Evolutionary conservation across 2,329 filamentous ascomycete genomes (phyloP), one percentile per base, ranked within the genome.

Genomic region (Elsinoe ampelina): DNA sequence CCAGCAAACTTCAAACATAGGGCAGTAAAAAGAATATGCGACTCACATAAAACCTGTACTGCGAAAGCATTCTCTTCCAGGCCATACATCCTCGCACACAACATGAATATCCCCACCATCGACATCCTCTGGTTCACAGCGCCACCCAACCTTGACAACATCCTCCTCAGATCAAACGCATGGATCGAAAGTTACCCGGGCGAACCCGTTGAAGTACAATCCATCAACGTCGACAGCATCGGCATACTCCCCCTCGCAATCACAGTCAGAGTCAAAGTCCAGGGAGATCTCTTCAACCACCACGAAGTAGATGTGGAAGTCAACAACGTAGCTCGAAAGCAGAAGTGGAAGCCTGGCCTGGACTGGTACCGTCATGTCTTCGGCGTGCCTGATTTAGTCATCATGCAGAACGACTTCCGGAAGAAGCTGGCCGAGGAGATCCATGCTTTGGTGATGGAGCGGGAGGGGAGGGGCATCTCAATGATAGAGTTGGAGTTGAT

Each of bases 401-500:
- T 20, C 10, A 45, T 45, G 41, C 41, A 45, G 17, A 22, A 45
- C 19, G 19, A 26, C 12, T 51, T 51, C 20, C 20, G 26, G n/a
- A 36, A 19, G n/a, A 30, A 34, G 26, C 30, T 54, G 50, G 32
- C 26, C 32, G 39, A 38, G 5, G 34, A 54, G 1, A 38, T 54
- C 13, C 30, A 54, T 13, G 20, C 10, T 13, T 54, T 30, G 13
- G 22, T 54, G 20, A 15, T 15, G 20, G 26, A 20, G 15, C 17
- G 50, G 32, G 35, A 35, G n/a, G 50, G 50, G 20, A 22, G 13
- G 3, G 50, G 50, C 19, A 39, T 54, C 15, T 38, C 50, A 10
- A n/a, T 54, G n/a, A n/a, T 17, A 22, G 50, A 54, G 30, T 6
- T 41, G 10, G 50, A 54, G 50, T 19, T 54, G 19, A 30, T 54